Percentiles rank a stretch among this genome's conserved stretches.
Conservation (phyloP, 2,329 filamentous ascomycete species). For the Aspergillus japonicus region DNA sequence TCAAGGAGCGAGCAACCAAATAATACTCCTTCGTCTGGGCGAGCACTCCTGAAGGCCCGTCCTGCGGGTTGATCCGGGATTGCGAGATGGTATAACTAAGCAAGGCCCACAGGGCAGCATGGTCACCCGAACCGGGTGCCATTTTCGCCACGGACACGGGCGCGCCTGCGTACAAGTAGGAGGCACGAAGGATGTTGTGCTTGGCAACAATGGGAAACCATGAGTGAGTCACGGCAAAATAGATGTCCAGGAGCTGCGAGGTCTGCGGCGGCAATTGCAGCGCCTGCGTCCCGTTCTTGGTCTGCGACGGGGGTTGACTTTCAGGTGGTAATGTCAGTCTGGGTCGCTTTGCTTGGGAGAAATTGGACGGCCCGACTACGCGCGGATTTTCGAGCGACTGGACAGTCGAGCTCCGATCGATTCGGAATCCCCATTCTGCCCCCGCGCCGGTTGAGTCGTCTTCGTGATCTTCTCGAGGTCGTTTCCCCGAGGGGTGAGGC, state of each 20-base stretch:
- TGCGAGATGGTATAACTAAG: conserved; percentile 44
- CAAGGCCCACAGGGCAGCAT: conserved; percentile 46
- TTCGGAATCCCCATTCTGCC: conserved; percentile 33
- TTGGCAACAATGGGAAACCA: conserved; percentile 62
- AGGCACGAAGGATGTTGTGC: conserved; percentile 55
- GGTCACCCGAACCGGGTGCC: conserved; percentile 39
- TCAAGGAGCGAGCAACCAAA: conserved; percentile 34
- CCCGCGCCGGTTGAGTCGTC: conserved; percentile 15
- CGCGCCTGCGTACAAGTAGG: conserved; percentile 54
- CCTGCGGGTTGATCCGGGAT: conserved; percentile 19
- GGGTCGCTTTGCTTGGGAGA: conserved; percentile 28
- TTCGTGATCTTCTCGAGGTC: conserved; percentile 34
- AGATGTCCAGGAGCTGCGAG: conserved; percentile 55
- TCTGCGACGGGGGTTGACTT: conserved; percentile 5
- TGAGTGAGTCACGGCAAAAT: conserved; percentile 58
- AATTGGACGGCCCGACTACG: conserved; percentile 28
- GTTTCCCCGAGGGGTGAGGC: conserved; percentile 29
- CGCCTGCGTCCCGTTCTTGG: conserved; percentile 9
- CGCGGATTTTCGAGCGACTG: conserved; percentile 31
- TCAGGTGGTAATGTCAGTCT: conserved; percentile 25
- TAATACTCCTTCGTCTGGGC: conserved; percentile 37
- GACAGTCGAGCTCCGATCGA: conserved; percentile 29
- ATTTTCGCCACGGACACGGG: conserved; percentile 34
- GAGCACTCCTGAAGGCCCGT: conserved; percentile 18
- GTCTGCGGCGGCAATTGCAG: conserved; percentile 50